These are phyloP conservation scores for Dothidotthia symphoricarpi DNA, from an alignment of 2,329 filamentous ascomycete genomes.

Conservation along the genomic window DNA sequence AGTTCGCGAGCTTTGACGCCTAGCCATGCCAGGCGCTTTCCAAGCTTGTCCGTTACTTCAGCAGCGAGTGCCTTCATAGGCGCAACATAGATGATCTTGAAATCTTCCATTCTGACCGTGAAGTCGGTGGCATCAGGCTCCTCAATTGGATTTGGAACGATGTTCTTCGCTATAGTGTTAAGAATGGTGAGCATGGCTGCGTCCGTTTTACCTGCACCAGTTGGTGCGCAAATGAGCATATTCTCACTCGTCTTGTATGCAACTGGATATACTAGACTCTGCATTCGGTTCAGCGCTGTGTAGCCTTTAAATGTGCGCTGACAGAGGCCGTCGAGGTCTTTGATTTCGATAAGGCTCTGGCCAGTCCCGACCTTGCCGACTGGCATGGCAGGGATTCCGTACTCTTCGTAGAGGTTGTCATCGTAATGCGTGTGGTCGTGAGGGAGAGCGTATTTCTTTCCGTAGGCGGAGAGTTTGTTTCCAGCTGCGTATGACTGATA, in stretches of 20 bases:
- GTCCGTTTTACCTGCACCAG: conserved; percentile 97
- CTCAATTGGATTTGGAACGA: conserved; percentile 75
- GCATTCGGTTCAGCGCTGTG: conserved; percentile 93
- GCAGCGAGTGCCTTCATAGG: conserved; percentile 98
- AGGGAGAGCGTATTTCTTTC: conserved; percentile 80
- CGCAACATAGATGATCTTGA: conserved; percentile 98
- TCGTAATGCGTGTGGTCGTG: conserved; percentile 70
- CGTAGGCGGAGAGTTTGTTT: conserved; percentile 76
- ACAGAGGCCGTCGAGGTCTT: conserved; percentile 84
- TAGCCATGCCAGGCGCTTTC: conserved; percentile 88
- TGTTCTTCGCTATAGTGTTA: conserved; percentile 84
- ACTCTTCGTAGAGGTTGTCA: conserved; percentile 82
- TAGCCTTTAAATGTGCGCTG: conserved; percentile 91
- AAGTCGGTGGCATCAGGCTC: conserved; percentile 73
- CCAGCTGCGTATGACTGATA: conserved; percentile 82
- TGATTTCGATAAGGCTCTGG: conserved; percentile 74
- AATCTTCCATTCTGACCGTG: conserved; percentile 77
- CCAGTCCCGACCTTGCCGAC: conserved; percentile 71
- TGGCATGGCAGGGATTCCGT: conserved; percentile 76
- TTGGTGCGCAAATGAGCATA: conserved; percentile 97
- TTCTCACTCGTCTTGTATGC: conserved; percentile 96
- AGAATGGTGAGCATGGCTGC: conserved; percentile 95
- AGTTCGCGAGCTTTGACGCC: conserved; percentile 89
- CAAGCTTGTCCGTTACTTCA: conserved; percentile 91
- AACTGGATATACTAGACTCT: conserved; percentile 92